Conservation (phyloP, 1,139 yeast genomes). For the Protomyces inundatus region DNA sequence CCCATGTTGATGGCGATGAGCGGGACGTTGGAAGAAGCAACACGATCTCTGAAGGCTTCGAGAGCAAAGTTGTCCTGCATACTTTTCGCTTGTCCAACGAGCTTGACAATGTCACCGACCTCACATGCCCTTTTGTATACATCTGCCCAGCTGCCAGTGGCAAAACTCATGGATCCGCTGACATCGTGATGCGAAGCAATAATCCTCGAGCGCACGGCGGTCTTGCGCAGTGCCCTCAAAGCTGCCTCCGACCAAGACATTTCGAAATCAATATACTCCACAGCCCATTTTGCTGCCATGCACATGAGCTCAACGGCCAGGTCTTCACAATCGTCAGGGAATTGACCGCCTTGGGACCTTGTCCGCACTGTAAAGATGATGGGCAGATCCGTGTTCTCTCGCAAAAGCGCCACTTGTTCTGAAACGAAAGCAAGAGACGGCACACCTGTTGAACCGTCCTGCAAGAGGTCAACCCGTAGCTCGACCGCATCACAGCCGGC, state of each 20-base stretch:
- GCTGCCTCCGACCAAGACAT: slow-evolving; percentile 46
- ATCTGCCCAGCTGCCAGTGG: slow-evolving; percentile 64
- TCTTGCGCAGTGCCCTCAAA: slow-evolving; percentile 45
- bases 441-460: slow-evolving; percentile 39
- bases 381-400: slow-evolving; percentile 64
- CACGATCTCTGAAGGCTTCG: slow-evolving; percentile 55
- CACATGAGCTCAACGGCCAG: slow-evolving; percentile 50
- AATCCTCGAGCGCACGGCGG: slow-evolving; percentile 58
- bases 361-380: slow-evolving; percentile 79
- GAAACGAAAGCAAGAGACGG: slow-evolving; percentile 51
- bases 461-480: slow-evolving; percentile 68
- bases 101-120: slow-evolving; percentile 69
- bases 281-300: slow-evolving; percentile 62
- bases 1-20: slow-evolving; percentile 83
- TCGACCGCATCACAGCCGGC: slow-evolving; percentile 79
- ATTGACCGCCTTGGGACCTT: slow-evolving; percentile 71
- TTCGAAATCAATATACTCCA: slow-evolving; percentile 51
- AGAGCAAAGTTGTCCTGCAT: slow-evolving; percentile 65
- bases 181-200: slow-evolving; percentile 82
- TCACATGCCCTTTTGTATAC: slow-evolving; percentile 62
- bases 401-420: slow-evolving; percentile 64
- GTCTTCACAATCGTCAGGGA: slow-evolving; percentile 53
- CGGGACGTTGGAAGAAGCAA: slow-evolving; percentile 45
- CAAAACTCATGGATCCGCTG: slow-evolving; percentile 60
- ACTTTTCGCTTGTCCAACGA: slow-evolving; percentile 68